Evolutionary conservation across 2,329 filamentous ascomycete genomes (phyloP), one percentile per base, ranked within the genome.

Genomic region (Trichoderma oligosporum): DNA sequence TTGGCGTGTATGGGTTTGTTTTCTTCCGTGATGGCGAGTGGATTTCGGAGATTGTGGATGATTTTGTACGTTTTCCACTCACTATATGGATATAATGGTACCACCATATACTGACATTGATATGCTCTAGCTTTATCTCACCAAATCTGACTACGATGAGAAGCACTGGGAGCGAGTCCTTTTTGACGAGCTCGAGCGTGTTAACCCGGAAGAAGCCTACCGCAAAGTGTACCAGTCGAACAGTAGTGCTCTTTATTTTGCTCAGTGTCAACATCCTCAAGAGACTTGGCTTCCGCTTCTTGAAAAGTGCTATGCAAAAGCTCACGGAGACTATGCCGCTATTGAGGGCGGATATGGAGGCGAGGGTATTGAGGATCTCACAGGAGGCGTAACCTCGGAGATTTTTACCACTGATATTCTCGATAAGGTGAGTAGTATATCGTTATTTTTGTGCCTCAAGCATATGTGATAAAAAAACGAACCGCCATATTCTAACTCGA

Each of bases 1-100:
- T 91, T 3, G 89, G 89, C 11, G 88, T 93, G 1, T 94, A 94
- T 63, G 90, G 90, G 1, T 94, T 94, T 63, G 88, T 94, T 9
- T 93, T 94, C 67, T 83, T 88, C 70, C 82, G 89, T 63, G 89
- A 93, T 64, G 88, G 88, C 18, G 87, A 89, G 69, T 93, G 88
- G 79, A 74, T 80, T 61, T 81, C 77, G 1, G 79, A 81, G 67
- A 80, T 82, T 62, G 80, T 82, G 38, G 80, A 82, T 55, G 80
- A 83, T 65, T 81, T 81, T 62, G 73, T 76, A 62, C 55, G 65
- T 7, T 22, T 25, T 0, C 27, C 29, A 4, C 18, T 29, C 11
- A 18, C 29, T 20, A n/a, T n/a, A n/a, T n/a, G n/a, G n/a, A 4
- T 4, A 42, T 16, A 29, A 11, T 25, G 49, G 25, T 36, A n/a